phyloP scores from a whole-genome alignment of 441 rosid genomes.

The Euphorbia corollata region DNA sequence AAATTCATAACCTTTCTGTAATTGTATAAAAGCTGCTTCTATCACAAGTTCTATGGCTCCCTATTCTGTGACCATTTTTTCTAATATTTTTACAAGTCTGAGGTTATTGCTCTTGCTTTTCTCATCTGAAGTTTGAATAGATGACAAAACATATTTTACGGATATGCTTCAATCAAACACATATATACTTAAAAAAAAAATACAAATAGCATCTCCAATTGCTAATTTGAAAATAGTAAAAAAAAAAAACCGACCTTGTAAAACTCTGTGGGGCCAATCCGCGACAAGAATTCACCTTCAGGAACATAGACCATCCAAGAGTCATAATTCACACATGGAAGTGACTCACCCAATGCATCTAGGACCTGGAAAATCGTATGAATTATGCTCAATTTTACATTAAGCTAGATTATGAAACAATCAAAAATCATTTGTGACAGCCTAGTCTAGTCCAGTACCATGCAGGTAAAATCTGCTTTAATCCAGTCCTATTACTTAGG shows the following conservation, averaged over 20 bases:
- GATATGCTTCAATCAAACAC: background rate
- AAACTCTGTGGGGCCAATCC: constrained; percentile 87
- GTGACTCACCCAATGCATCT: constrained; percentile 77
- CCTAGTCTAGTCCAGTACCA: no score
- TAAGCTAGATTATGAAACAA: background rate
- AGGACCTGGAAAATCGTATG: constrained; percentile 49
- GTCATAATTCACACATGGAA: constrained; percentile 72
- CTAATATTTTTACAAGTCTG: background rate
- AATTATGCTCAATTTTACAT: background rate
- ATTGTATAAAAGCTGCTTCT: background rate
- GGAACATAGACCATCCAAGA: constrained; percentile 95
- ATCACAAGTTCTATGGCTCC: background rate
- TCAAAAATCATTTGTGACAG: no score
- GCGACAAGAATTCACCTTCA: constrained; percentile 85
- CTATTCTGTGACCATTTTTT: background rate
- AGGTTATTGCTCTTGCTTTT: background rate
- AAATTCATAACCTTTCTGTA: background rate
- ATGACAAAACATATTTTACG: background rate
- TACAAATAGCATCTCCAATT: background rate
- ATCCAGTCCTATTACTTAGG: background rate
- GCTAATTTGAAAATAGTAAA: background rate
- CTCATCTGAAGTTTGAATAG: background rate
- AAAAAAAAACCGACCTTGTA: constrained; percentile 48
- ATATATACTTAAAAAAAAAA: background rate
- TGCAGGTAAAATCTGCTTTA: background rate